phyloP scores from a whole-genome alignment of 305 asterid species.

The Solanum hybrid region DNA sequence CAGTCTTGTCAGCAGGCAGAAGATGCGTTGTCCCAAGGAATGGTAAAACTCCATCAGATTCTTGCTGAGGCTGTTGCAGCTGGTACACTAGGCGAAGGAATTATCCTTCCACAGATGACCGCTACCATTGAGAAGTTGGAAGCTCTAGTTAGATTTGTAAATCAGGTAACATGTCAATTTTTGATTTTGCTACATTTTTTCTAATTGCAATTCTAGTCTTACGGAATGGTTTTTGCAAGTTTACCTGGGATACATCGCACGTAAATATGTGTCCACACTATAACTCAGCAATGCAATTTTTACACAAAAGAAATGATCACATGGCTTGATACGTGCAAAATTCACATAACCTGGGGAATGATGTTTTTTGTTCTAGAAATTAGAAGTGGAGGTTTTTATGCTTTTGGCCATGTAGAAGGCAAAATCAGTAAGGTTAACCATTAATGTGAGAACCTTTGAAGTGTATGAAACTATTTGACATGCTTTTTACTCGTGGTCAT shows the following conservation, averaged over 20 bases:
- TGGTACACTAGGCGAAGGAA: constrained; percentile 42
- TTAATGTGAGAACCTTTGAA: background rate
- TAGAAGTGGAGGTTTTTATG: background rate
- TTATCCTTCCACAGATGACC: constrained; percentile 49
- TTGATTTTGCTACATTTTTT: background rate
- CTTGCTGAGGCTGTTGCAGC: constrained; percentile 46
- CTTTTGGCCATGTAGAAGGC: background rate
- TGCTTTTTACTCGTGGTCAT: background rate
- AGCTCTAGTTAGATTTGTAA: constrained; percentile 57
- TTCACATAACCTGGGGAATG: background rate
- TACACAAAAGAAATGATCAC: background rate
- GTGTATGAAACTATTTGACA: background rate
- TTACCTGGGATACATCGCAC: background rate
- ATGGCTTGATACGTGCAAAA: background rate
- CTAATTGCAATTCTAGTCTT: background rate
- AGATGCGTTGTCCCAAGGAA: constrained; percentile 82
- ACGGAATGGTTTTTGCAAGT: background rate
- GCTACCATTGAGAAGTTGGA: constrained; percentile 63
- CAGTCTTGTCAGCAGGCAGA: constrained; percentile 92
- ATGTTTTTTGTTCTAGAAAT: background rate
- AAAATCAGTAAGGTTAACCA: background rate
- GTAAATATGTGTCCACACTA: background rate
- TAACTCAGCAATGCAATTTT: background rate
- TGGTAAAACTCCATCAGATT: constrained; percentile 60
- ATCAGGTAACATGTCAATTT: constrained; percentile 46